Percentiles rank a stretch among this genome's conserved stretches.
Evolutionary conservation across 2,329 filamentous ascomycete species (phyloP).

Genomic region (Aureobasidium sp.): DNA sequence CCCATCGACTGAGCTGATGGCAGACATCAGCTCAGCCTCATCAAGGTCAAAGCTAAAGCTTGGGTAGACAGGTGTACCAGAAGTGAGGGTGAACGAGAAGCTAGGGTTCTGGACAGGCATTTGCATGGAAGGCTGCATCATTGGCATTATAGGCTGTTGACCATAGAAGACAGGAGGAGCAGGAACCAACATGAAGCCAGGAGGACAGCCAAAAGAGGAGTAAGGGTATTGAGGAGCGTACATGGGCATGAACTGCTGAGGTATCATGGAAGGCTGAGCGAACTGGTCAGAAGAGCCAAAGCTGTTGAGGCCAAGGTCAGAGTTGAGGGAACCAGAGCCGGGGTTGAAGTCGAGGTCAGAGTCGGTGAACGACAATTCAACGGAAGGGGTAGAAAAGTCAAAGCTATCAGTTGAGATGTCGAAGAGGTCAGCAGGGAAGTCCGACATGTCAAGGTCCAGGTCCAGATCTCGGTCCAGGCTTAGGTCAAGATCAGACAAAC

Average conservation of each 20-base stretch:
- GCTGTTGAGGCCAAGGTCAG: not conserved
- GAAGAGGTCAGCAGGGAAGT: not conserved
- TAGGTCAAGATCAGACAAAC: not conserved
- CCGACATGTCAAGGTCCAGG: not conserved
- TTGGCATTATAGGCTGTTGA: conserved; percentile 1
- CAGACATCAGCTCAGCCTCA: not conserved
- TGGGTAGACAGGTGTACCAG: not conserved
- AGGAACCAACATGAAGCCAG: conserved; percentile 9
- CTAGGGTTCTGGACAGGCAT: not conserved
- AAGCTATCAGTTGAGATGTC: not conserved
- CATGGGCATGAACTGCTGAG: not conserved
- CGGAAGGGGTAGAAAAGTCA: not conserved
- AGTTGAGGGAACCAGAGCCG: not conserved
- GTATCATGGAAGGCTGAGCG: not conserved
- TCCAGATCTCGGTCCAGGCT: not conserved
- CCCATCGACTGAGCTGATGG: too few relatives aligned
- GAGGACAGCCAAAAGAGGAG: not conserved
- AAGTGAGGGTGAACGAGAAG: not conserved
- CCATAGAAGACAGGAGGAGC: not conserved
- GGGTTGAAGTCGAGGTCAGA: not conserved
- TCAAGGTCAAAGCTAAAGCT: not conserved
- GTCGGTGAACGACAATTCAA: not conserved
- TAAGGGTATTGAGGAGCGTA: not conserved
- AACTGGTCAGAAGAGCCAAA: not conserved
- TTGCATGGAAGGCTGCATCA: conserved; percentile 2